Evolutionary conservation across 495 filamentous ascomycete species (phyloP).

Genomic region (Clavariopsis aquatica): DNA sequence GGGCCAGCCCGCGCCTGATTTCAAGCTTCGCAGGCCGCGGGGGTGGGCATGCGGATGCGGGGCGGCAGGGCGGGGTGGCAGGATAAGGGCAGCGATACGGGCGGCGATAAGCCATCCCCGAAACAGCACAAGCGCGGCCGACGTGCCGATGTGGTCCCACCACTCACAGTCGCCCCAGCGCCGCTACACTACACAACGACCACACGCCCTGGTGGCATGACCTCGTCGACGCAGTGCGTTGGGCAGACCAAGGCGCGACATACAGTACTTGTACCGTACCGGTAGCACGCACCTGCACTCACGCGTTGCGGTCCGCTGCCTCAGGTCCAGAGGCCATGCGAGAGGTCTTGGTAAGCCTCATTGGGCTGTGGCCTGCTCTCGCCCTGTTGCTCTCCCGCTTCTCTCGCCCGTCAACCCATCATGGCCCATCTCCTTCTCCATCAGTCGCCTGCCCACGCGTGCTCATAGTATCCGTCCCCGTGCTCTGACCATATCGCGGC

Average conservation of each 20-base stretch:
- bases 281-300: not conserved
- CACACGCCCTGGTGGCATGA: constrained; percentile 4
- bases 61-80: too few species aligned
- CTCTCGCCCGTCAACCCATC: not conserved
- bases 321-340: not conserved
- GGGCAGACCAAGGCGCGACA: not conserved
- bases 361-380: not conserved
- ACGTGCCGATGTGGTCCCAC: not conserved
- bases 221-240: not conserved
- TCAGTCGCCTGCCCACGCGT: not conserved
- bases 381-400: not conserved
- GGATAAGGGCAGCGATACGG: too few species aligned
- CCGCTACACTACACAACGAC: not conserved
- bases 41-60: not conserved
- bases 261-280: too few species aligned
- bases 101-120: constrained; percentile 1
- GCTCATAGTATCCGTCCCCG: not conserved
- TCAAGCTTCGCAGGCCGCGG: not conserved
- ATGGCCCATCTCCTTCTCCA: not conserved
- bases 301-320: not conserved
- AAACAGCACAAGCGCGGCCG: too few species aligned
- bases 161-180: not conserved
- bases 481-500: not conserved
- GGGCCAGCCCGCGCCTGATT: not conserved
- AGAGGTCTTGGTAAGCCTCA: constrained; percentile 2